Evolutionary conservation across 768 basidiomycete genomes (phyloP).

Genomic region (Psilocybe azurescens): DNA sequence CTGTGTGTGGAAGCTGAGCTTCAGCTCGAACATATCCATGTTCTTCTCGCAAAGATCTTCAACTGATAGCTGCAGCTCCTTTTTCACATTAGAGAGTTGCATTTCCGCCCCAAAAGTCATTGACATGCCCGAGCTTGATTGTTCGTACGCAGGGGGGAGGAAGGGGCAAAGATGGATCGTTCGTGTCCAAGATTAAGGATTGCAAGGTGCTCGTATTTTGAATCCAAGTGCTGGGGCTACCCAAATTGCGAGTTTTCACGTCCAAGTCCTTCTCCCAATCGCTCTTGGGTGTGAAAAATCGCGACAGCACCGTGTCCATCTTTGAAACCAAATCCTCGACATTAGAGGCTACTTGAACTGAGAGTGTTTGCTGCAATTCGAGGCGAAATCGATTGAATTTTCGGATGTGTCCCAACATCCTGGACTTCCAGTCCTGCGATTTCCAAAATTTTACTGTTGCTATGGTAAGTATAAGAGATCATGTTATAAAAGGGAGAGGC

Average conservation of each 20-base stretch:
- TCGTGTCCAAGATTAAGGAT: slow-evolving; percentile 13
- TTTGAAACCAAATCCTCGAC: slow-evolving; percentile 19
- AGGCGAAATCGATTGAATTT: slow-evolving; percentile 20
- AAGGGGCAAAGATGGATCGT: slow-evolving; percentile 14
- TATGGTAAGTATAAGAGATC: background rate
- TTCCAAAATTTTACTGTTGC: slow-evolving; percentile 25
- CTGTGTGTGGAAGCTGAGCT: slow-evolving; percentile 16
- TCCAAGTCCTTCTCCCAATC: slow-evolving; percentile 26
- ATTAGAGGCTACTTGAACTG: slow-evolving; percentile 18
- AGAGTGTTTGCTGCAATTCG: slow-evolving; percentile 18
- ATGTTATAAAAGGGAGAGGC: background rate
- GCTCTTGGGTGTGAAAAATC: slow-evolving; percentile 17
- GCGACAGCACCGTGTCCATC: slow-evolving; percentile 21
- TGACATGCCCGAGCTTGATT: background rate
- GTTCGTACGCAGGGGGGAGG: background rate
- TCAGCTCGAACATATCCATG: slow-evolving; percentile 16
- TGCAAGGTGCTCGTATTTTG: slow-evolving; percentile 15
- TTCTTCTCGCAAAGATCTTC: slow-evolving; percentile 18
- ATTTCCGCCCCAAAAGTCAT: background rate
- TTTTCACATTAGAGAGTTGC: slow-evolving; percentile 7
- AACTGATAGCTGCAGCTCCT: slow-evolving; percentile 14
- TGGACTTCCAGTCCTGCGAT: slow-evolving; percentile 26
- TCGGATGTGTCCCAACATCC: slow-evolving; percentile 19
- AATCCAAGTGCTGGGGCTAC: slow-evolving; percentile 15
- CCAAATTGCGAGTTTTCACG: slow-evolving; percentile 10